phyloP scores from a whole-genome alignment of 495 filamentous ascomycete species.

The Cairneyella variabilis region DNA sequence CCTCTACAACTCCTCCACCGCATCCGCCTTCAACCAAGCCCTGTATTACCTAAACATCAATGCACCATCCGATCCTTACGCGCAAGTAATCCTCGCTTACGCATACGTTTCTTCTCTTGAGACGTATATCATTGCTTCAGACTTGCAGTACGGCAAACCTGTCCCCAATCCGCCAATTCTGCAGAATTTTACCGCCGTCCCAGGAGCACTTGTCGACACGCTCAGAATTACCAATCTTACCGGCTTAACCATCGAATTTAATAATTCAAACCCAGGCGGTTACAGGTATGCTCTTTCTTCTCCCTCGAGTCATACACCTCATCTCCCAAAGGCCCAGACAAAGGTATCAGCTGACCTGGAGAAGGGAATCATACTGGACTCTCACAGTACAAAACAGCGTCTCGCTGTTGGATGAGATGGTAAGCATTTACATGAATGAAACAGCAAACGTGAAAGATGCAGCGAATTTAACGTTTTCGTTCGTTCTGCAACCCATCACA shows the following conservation, averaged over 20 bases:
- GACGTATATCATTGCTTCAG: constrained; percentile 36
- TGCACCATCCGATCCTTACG: constrained; percentile 34
- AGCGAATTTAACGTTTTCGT: constrained; percentile 35
- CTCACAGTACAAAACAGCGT: constrained; percentile 33
- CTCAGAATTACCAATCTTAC: constrained; percentile 37
- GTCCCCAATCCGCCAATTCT: constrained; percentile 30
- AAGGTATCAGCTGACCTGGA: too few relatives aligned
- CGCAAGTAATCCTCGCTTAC: constrained; percentile 42
- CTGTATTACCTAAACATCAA: constrained; percentile 34
- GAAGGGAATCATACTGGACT: constrained; percentile 42
- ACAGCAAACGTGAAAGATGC: constrained; percentile 31
- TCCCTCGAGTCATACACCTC: too few relatives aligned
- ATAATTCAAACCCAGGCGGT: constrained; percentile 36
- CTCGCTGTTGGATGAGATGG: constrained; percentile 29
- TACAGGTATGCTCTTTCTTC: too few relatives aligned
- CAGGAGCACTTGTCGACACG: constrained; percentile 33
- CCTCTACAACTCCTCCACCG: not conserved
- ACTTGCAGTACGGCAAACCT: constrained; percentile 10
- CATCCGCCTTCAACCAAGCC: constrained; percentile 24
- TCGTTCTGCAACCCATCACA: not conserved
- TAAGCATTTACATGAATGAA: constrained; percentile 32
- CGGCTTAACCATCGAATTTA: constrained; percentile 39
- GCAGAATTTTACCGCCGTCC: constrained; percentile 30
- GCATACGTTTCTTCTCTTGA: constrained; percentile 23
- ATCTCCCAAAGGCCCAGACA: too few relatives aligned